Evolutionary conservation across 1,284 basidiomycete genomes (phyloP), one percentile per base, ranked within the genome.

Genomic region (Ustilago trichophora): DNA sequence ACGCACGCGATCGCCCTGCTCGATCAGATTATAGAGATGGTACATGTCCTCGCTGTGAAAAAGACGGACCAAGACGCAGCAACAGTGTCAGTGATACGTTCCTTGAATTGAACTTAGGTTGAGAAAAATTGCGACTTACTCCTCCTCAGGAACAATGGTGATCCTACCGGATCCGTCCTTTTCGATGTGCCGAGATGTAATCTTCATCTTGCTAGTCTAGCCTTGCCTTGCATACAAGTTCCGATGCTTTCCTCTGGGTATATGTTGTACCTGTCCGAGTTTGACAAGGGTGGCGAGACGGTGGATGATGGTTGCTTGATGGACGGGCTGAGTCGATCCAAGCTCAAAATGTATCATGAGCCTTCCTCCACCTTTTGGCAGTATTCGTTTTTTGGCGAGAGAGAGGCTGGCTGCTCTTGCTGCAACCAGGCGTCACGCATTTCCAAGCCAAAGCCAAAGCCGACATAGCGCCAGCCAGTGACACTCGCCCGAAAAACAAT

Each of bases 11-110:
- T 98, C 95, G 19, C 92, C 92, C 16, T 57, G 78, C 83, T 76
- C 63, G 55, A 98, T 95, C 55, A 98, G 86, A 83, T 98, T 98
- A 83, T 98, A 98, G n/a, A 97, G 86, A 85, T 98, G 95, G 92
- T 95, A 98, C 90, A 98, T 96, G 83, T 98, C 96, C 83, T 98
- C 96, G 75, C 77, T 79, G 46, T n/a, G n/a, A n/a, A n/a, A n/a
- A n/a, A n/a, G n/a, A n/a, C n/a, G n/a, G n/a, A n/a, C n/a, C n/a
- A n/a, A n/a, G n/a, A n/a, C n/a, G n/a, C n/a, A n/a, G n/a, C n/a
- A n/a, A n/a, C n/a, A n/a, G n/a, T n/a, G n/a, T n/a, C n/a, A n/a
- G n/a, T n/a, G n/a, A n/a, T n/a, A n/a, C n/a, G n/a, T n/a, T n/a
- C n/a, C n/a, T n/a, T n/a, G n/a, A n/a, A n/a, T 2, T 10, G 6